A percentile compares a stretch with the other conserved stretches of the same genome.
These are phyloP conservation scores for Zanthoxylum bungeanum DNA, from an alignment of 345 rosid genomes.

Conservation along the genomic window DNA sequence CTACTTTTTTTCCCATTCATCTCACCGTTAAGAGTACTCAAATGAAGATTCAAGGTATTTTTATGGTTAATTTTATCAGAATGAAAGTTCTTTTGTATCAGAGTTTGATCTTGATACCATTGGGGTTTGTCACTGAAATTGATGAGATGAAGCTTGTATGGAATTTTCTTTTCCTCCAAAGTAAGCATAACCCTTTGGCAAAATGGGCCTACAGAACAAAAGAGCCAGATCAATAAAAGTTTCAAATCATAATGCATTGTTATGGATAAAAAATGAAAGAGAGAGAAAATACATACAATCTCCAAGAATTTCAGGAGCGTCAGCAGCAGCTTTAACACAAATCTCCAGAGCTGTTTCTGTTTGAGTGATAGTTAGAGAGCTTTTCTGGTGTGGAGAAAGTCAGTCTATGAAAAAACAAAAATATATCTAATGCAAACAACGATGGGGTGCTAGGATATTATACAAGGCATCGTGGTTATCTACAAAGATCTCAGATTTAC, in stretches of 20 bases:
- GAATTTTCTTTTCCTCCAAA: slow-evolving; percentile 83
- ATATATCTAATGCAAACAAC: too few species aligned
- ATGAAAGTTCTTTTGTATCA: too few species aligned
- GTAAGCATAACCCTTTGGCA: slow-evolving; percentile 63
- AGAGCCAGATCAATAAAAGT: background rate
- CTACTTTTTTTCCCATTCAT: too few species aligned
- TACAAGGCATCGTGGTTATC: too few species aligned
- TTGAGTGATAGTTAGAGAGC: background rate
- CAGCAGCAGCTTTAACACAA: slow-evolving; percentile 80
- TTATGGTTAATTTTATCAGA: too few species aligned
- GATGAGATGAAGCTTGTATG: slow-evolving; percentile 56
- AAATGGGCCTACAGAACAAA: slow-evolving; percentile 61
- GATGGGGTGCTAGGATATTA: too few species aligned
- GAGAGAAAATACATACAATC: slow-evolving; percentile 49
- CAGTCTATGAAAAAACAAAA: too few species aligned
- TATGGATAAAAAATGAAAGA: background rate
- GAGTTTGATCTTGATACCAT: too few species aligned
- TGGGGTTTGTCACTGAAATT: slow-evolving; percentile 66
- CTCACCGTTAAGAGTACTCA: background rate
- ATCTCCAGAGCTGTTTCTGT: slow-evolving; percentile 73
- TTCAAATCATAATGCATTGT: background rate
- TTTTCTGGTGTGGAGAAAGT: too few species aligned
- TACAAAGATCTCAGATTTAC: too few species aligned
- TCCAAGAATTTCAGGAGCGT: slow-evolving; percentile 65
- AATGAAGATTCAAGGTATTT: too few species aligned